Conservation (phyloP, 2,329 filamentous ascomycete species). For the Alternaria solani region DNA sequence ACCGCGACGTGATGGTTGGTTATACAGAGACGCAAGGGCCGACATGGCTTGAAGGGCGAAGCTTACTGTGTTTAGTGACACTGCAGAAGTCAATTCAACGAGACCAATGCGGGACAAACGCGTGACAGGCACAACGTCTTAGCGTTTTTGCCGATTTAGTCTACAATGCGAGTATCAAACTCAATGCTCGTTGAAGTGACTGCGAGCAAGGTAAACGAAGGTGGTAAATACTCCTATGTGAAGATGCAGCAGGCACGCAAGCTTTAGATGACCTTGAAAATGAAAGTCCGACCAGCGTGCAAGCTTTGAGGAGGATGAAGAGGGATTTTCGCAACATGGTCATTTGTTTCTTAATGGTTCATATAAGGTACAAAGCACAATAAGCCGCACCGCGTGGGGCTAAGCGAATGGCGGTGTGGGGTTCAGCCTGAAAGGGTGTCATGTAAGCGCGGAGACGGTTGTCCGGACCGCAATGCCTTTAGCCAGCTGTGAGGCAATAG, state of each 20-base stretch:
- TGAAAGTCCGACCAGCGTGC: conserved; percentile 8
- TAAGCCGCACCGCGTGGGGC: conserved; percentile 43
- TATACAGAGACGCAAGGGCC: conserved; percentile 30
- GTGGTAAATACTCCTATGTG: conserved; percentile 8
- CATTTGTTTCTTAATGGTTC: conserved; percentile 19
- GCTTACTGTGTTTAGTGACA: conserved; percentile 42
- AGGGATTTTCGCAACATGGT: conserved; percentile 16
- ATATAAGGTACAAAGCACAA: conserved; percentile 37
- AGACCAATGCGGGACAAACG: conserved; percentile 15
- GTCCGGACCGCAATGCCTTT: conserved; percentile 46
- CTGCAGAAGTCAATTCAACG: conserved; percentile 22
- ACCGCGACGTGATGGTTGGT: conserved; percentile 32
- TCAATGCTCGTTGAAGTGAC: conserved; percentile 9
- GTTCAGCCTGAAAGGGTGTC: conserved; percentile 37
- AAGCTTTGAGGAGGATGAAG: conserved; percentile 8
- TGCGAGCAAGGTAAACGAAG: conserved; percentile 12
- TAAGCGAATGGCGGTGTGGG: conserved; percentile 45
- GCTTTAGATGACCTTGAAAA: conserved; percentile 8
- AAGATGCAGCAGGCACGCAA: conserved; percentile 8
- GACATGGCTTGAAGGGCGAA: conserved; percentile 31
- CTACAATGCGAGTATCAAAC: conserved; percentile 10
- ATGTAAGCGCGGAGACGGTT: conserved; percentile 40
- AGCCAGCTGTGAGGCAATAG: conserved; percentile 20
- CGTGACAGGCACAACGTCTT: conserved; percentile 20
- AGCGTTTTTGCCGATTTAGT: conserved; percentile 11